A percentile compares a stretch with the other conserved stretches of the same genome.
Conservation (phyloP, 192 early-diverging fungal species). For the Coemansia sp. region DNA sequence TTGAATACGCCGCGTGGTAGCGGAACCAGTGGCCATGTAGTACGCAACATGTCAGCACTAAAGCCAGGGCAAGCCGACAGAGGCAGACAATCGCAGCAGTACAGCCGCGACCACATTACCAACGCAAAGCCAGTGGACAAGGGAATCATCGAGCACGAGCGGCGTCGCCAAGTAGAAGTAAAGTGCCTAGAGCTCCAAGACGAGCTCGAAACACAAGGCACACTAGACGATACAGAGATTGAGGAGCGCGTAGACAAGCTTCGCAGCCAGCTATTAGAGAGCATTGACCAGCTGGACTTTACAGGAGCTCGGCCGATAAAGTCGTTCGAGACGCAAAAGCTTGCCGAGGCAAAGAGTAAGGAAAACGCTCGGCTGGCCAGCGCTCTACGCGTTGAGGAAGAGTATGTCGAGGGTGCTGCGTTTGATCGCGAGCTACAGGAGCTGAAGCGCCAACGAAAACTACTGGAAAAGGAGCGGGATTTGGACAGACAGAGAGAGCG, state of each 20-base stretch:
- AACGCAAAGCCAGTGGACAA: slow-evolving; percentile 38
- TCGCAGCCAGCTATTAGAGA: slow-evolving; percentile 58
- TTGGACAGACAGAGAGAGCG: slow-evolving; percentile 1
- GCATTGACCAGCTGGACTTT: slow-evolving; percentile 46
- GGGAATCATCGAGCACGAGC: slow-evolving; percentile 77
- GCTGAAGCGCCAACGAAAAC: slow-evolving; percentile 34
- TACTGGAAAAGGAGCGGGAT: slow-evolving; percentile 31
- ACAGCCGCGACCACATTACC: slow-evolving; percentile 47
- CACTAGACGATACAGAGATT: slow-evolving; percentile 62
- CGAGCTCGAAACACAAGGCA: slow-evolving; percentile 72
- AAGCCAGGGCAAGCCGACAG: slow-evolving; percentile 62
- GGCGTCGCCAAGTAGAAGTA: slow-evolving; percentile 85
- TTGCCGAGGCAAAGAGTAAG: slow-evolving; percentile 67
- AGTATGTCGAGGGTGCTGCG: slow-evolving; percentile 71
- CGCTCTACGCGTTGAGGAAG: slow-evolving; percentile 68
- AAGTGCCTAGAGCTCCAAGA: slow-evolving; percentile 79
- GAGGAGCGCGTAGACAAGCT: slow-evolving; percentile 63
- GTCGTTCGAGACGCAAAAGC: slow-evolving; percentile 68
- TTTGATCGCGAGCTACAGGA: slow-evolving; percentile 69
- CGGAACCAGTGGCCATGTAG: slow-evolving; percentile 96
- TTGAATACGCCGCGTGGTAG: slow-evolving; percentile 75
- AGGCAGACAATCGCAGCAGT: slow-evolving; percentile 3
- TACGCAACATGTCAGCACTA: slow-evolving; percentile 80
- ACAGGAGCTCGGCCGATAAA: slow-evolving; percentile 22
- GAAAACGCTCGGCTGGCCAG: slow-evolving; percentile 64